phyloP scores from a whole-genome alignment of 345 rosid genomes.

The Sapria himalayana region DNA sequence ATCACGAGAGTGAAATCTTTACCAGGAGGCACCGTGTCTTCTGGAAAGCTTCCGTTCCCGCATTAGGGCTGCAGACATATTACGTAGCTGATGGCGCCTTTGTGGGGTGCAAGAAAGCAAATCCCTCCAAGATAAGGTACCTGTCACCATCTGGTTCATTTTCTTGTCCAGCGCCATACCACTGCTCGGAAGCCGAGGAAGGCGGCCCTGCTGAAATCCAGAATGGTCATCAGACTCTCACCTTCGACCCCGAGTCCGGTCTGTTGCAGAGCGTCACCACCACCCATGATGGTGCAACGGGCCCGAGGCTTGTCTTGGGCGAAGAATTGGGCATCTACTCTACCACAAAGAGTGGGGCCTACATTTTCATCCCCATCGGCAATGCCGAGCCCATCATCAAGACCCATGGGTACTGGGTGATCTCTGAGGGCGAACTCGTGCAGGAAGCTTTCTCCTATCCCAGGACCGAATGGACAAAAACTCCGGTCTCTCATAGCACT shows the following conservation, averaged over 20 bases:
- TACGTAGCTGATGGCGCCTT: constrained; percentile 63
- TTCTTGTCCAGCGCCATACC: constrained; percentile 56
- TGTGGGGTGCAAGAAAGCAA: constrained; percentile 65
- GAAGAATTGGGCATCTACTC: constrained; percentile 74
- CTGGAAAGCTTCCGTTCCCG: constrained; percentile 86
- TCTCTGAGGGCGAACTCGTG: constrained; percentile 57
- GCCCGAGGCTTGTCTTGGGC: constrained; percentile 24
- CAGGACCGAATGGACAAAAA: constrained; percentile 36
- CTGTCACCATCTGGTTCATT: constrained; percentile 24
- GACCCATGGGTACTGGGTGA: constrained; percentile 41
- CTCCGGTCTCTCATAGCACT: constrained; percentile 66
- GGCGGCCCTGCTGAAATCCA: constrained; percentile 32
- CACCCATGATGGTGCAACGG: too few relatives aligned
- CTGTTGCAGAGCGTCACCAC: constrained; percentile 38
- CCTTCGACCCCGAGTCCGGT: constrained; percentile 43
- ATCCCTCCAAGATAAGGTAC: constrained; percentile 36
- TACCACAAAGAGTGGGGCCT: constrained; percentile 74
- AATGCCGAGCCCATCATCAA: constrained; percentile 42
- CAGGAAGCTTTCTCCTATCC: constrained; percentile 78
- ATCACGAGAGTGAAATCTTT: constrained; percentile 39
- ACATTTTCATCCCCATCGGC: constrained; percentile 69
- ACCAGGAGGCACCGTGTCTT: constrained; percentile 70
- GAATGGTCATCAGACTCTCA: constrained; percentile 52
- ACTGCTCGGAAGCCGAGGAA: constrained; percentile 51
- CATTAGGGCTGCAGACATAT: constrained; percentile 79